phyloP scores from a whole-genome alignment of 768 basidiomycete species.

The Mycena galopus region DNA sequence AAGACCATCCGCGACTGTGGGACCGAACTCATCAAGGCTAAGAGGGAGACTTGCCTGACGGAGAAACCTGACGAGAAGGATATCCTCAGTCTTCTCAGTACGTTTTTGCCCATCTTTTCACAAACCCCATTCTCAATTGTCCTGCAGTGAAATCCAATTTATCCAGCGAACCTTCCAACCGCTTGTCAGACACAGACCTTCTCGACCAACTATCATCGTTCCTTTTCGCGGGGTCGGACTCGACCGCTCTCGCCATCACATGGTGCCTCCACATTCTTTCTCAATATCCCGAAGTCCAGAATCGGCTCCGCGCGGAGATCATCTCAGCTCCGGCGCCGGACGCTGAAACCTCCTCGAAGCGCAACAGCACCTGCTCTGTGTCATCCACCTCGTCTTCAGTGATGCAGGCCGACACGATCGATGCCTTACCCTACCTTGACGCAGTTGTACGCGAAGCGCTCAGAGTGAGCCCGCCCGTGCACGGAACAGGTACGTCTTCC shows the following conservation, averaged over 20 bases:
- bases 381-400: conserved; percentile 35
- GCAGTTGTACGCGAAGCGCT: conserved; percentile 70
- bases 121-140: conserved; percentile 4
- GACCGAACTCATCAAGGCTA: conserved; percentile 56
- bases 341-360: conserved; percentile 8
- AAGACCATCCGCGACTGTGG: conserved; percentile 57
- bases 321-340: conserved; percentile 33
- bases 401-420: conserved; percentile 46
- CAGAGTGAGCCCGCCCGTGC: conserved; percentile 68
- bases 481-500: conserved; percentile 54
- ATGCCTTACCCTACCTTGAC: conserved; percentile 66
- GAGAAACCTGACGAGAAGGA: conserved; percentile 58
- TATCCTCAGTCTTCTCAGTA: conserved; percentile 63
- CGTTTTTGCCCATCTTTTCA: conserved; percentile 34
- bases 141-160: conserved; percentile 71
- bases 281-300: conserved; percentile 66
- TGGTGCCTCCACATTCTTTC: conserved; percentile 73
- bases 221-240: conserved; percentile 74
- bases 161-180: conserved; percentile 55
- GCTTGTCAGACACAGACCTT: conserved; percentile 72
- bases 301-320: conserved; percentile 66
- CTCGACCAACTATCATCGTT: conserved; percentile 76
- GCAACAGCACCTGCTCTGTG: conserved; percentile 41
- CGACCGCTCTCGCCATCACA: conserved; percentile 66
- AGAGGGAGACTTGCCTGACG: conserved; percentile 52